Evolutionary conservation across 2,329 filamentous ascomycete species (phyloP).

Genomic region (Phoma sp.): DNA sequence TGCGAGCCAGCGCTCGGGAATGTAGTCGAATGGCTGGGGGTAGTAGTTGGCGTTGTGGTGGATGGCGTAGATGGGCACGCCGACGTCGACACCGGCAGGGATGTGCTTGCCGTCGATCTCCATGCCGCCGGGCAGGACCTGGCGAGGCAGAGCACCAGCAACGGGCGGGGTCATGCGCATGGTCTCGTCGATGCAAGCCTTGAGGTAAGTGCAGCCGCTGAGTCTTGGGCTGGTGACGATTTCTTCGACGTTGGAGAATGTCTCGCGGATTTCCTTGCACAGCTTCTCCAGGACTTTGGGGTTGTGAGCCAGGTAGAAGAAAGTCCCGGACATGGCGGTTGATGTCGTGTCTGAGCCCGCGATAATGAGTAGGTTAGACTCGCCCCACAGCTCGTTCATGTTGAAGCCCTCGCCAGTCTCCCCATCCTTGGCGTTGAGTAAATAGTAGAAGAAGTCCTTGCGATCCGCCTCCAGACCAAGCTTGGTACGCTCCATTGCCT

Average conservation of each 20-base stretch:
- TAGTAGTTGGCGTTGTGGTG: slow-evolving; percentile 49
- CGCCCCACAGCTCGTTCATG: slow-evolving; percentile 56
- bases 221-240: slow-evolving; percentile 45
- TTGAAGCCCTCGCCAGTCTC: slow-evolving; percentile 53
- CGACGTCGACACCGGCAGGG: slow-evolving; percentile 45
- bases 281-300: slow-evolving; percentile 40
- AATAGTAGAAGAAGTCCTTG: slow-evolving; percentile 58
- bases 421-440: slow-evolving; percentile 55
- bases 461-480: slow-evolving; percentile 48
- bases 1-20: slow-evolving; percentile 47
- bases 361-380: slow-evolving; percentile 57
- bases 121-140: slow-evolving; percentile 47
- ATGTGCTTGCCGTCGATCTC: slow-evolving; percentile 45
- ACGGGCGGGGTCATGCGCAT: slow-evolving; percentile 51
- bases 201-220: slow-evolving; percentile 41
- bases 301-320: slow-evolving; percentile 55
- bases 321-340: slow-evolving; percentile 49
- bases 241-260: slow-evolving; percentile 46
- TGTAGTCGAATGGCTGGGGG: slow-evolving; percentile 46
- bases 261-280: slow-evolving; percentile 41
- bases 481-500: slow-evolving; percentile 52
- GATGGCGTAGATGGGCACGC: slow-evolving; percentile 47
- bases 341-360: slow-evolving; percentile 56
- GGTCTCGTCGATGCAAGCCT: slow-evolving; percentile 50
- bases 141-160: slow-evolving; percentile 46